Evolutionary conservation across 805 yeast genomes (phyloP), one percentile per base, ranked within the genome.

Genomic region (Candida coleopterorum): DNA sequence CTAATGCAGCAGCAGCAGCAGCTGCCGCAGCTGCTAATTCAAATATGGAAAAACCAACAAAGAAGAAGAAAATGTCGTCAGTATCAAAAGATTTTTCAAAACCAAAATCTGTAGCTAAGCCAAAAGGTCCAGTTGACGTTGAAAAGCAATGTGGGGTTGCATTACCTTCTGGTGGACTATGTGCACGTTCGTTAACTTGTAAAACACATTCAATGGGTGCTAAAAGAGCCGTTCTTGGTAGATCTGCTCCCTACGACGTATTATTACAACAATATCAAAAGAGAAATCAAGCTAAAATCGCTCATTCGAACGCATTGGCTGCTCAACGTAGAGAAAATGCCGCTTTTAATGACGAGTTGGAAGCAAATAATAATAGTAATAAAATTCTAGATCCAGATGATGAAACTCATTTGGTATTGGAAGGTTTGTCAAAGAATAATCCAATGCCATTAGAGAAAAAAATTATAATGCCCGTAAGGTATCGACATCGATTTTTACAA

Each of bases 151-250:
- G 98, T 70, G 98, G 98, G 58, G 97, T 93, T 9, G 84, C 86
- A 6, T 64, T 93, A 42, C 88, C 96, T 0, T 84, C 82, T 46
- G 97, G 97, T n/a, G 95, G 94, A 0, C 82, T 79, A 48, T 93
- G 98, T 69, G 97, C 97, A 4, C 73, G 98, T 34, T 88, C 97
- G 0, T 68, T 93, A 42, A 93, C 98, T 0, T 93, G 98, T 71
- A 93, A 93, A 56, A 88, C 97, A 0, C 98, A 93, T 60, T 86
- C 97, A 1, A 89, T 93, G 96, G 97, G 97, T 23, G 96, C 97
- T 18, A 93, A 93, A 52, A 75, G 98, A 49, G 89, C 96, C 1
- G 98, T 93, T 15, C 79, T 77, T 12, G 98, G 98, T 9, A 74
- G 98, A 49, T 80, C 95, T 24, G 89, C 93, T 6, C 88, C 96